Percentiles rank a stretch among this genome's conserved stretches.
phyloP scores from a whole-genome alignment of 192 early-diverging fungal genomes.

The Helicostylum pulchrum region DNA sequence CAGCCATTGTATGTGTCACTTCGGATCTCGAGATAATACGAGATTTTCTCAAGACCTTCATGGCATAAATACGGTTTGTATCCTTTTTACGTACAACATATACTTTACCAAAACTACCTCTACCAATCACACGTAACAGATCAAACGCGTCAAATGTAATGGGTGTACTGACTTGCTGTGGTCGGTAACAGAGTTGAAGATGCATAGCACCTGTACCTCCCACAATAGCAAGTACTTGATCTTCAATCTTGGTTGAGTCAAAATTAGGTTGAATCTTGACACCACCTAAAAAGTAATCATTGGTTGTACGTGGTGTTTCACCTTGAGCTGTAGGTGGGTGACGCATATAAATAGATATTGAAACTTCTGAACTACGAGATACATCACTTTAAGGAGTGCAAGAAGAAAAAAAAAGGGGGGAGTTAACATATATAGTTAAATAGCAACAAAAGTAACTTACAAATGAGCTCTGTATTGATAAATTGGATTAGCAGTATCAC shows the following conservation, averaged over 20 bases:
- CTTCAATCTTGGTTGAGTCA: constrained; percentile 37
- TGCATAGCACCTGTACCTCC: constrained; percentile 70
- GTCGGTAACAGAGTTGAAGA: constrained; percentile 70
- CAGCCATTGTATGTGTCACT: constrained; percentile 91
- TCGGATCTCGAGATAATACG: constrained; percentile 92
- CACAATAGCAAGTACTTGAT: constrained; percentile 26
- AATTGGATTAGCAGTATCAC: constrained; percentile 68
- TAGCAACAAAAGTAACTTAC: constrained; percentile 42
- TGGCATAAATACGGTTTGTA: constrained; percentile 92
- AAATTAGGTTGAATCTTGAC: constrained; percentile 53
- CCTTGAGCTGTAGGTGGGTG: constrained; percentile 41
- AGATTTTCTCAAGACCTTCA: constrained; percentile 93
- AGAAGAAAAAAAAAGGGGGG: background rate
- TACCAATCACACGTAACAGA: constrained; percentile 92
- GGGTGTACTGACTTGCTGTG: constrained; percentile 62
- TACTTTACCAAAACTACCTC: constrained; percentile 94
- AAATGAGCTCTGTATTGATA: constrained; percentile 80
- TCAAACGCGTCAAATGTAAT: constrained; percentile 90
- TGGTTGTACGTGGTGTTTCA: constrained; percentile 39
- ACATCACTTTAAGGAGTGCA: constrained; percentile 54
- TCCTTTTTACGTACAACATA: constrained; percentile 93
- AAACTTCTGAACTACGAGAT: constrained; percentile 56
- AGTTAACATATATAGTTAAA: background rate
- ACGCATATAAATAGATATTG: constrained; percentile 58
- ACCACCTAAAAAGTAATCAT: constrained; percentile 55